phyloP scores from a whole-genome alignment of 2,329 filamentous ascomycete species.

The Trichoderma asperellum region DNA sequence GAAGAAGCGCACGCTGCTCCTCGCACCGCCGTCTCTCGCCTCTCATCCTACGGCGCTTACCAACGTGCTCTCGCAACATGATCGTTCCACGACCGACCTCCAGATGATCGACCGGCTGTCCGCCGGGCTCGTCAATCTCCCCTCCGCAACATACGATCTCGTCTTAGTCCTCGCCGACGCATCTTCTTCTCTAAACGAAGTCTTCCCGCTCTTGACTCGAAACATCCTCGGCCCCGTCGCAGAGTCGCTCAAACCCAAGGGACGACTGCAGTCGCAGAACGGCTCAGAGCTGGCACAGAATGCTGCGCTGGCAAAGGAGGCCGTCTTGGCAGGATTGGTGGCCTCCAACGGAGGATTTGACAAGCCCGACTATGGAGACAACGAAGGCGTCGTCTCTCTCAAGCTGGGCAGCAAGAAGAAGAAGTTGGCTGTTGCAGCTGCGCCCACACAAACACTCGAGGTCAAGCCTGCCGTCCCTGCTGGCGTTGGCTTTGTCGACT shows the following conservation, averaged over 20 bases:
- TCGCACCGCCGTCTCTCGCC: constrained; percentile 88
- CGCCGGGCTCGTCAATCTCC: constrained; percentile 77
- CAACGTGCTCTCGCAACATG: constrained; percentile 70
- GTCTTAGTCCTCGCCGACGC: constrained; percentile 81
- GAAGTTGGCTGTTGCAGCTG: constrained; percentile 36
- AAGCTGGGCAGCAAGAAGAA: constrained; percentile 47
- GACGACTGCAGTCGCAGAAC: constrained; percentile 27
- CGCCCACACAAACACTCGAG: constrained; percentile 46
- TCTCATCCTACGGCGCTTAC: constrained; percentile 79
- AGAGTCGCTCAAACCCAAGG: constrained; percentile 28
- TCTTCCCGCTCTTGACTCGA: constrained; percentile 65
- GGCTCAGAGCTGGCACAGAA: constrained; percentile 4
- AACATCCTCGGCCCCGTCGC: constrained; percentile 24
- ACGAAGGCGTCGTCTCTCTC: constrained; percentile 60
- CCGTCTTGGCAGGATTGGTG: constrained; percentile 80
- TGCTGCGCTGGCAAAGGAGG: constrained; percentile 59
- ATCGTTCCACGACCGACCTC: constrained; percentile 79
- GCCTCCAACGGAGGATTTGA: constrained; percentile 66
- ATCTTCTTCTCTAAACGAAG: constrained; percentile 51
- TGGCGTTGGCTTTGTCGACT: constrained; percentile 69
- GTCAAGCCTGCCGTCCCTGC: constrained; percentile 47
- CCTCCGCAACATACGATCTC: constrained; percentile 76
- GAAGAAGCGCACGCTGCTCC: constrained; percentile 70
- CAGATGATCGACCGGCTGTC: constrained; percentile 97
- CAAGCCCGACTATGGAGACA: constrained; percentile 65